Conservation (phyloP, 2,329 filamentous ascomycete species). For the Talaromyces sp. region DNA sequence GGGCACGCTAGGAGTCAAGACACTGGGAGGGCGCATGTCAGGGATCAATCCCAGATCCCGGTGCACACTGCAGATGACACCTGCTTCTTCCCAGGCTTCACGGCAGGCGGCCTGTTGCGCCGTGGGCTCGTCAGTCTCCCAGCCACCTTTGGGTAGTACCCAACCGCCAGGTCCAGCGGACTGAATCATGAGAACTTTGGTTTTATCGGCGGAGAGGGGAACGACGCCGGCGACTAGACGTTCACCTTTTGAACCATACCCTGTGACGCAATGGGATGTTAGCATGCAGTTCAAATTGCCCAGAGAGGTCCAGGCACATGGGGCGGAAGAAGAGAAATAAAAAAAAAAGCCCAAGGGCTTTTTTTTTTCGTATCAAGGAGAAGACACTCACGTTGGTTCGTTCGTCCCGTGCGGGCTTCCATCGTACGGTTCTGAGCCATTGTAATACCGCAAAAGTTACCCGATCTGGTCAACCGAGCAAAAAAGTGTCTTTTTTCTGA, state of each 20-base stretch:
- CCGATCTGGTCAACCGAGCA: slow-evolving; percentile 5
- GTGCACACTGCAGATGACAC: slow-evolving; percentile 81
- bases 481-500: background rate
- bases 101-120: slow-evolving; percentile 79
- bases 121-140: slow-evolving; percentile 92
- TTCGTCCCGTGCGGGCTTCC: slow-evolving; percentile 51
- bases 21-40: slow-evolving; percentile 68
- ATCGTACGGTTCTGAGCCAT: slow-evolving; percentile 49
- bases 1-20: slow-evolving; percentile 63
- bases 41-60: slow-evolving; percentile 84
- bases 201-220: slow-evolving; percentile 81
- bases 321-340: slow-evolving; percentile 6
- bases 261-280: slow-evolving; percentile 51
- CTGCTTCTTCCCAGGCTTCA: slow-evolving; percentile 98
- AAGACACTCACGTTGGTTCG: slow-evolving; percentile 52
- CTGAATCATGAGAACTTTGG: slow-evolving; percentile 89
- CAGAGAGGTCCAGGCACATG: background rate
- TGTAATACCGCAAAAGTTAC: slow-evolving; percentile 24
- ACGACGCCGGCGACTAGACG: slow-evolving; percentile 94
- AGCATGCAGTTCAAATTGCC: slow-evolving; percentile 10
- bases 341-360: no score
- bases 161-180: slow-evolving; percentile 88
- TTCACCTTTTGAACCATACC: slow-evolving; percentile 89
- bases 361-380: no score
- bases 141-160: slow-evolving; percentile 97